A percentile compares a stretch with the other conserved stretches of the same genome.
phyloP scores from a whole-genome alignment of 2,329 filamentous ascomycete genomes.

The Bipolaris cookei region DNA sequence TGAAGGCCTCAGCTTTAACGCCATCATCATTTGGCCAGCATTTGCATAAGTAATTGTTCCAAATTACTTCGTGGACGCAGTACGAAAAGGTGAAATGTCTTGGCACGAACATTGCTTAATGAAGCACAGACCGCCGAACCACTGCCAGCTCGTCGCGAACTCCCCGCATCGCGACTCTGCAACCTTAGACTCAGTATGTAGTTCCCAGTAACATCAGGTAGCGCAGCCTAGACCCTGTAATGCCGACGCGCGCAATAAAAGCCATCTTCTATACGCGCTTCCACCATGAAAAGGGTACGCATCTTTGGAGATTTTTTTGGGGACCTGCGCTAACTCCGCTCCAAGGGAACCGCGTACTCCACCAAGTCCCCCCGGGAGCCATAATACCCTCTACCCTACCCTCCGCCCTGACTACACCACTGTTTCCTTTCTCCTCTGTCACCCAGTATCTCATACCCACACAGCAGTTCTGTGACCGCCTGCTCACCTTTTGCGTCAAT shows the following conservation, averaged over 20 bases:
- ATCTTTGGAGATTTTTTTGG: not conserved
- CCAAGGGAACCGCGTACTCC: constrained; percentile 66
- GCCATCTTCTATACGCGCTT: constrained; percentile 72
- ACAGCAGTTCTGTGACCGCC: constrained; percentile 92
- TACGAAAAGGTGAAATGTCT: not conserved
- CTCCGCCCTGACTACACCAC: constrained; percentile 61
- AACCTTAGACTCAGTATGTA: constrained; percentile 27
- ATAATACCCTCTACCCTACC: constrained; percentile 54
- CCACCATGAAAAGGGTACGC: constrained; percentile 59
- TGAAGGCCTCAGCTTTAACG: too few species aligned
- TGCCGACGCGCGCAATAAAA: constrained; percentile 58
- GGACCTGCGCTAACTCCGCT: constrained; percentile 8
- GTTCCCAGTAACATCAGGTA: constrained; percentile 6
- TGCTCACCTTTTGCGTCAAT: constrained; percentile 76
- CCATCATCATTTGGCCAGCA: too few species aligned
- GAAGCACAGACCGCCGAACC: constrained; percentile 15
- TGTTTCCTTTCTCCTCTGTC: constrained; percentile 85
- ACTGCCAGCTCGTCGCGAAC: constrained; percentile 4
- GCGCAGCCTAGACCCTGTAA: constrained; percentile 19
- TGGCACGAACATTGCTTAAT: not conserved
- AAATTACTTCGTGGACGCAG: not conserved
- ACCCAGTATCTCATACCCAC: constrained; percentile 93
- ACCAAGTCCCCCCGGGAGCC: constrained; percentile 68
- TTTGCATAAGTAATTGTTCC: not conserved
- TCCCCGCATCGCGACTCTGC: constrained; percentile 10